Conservation (phyloP, 768 basidiomycete species). For the Boletus barrowsii region DNA sequence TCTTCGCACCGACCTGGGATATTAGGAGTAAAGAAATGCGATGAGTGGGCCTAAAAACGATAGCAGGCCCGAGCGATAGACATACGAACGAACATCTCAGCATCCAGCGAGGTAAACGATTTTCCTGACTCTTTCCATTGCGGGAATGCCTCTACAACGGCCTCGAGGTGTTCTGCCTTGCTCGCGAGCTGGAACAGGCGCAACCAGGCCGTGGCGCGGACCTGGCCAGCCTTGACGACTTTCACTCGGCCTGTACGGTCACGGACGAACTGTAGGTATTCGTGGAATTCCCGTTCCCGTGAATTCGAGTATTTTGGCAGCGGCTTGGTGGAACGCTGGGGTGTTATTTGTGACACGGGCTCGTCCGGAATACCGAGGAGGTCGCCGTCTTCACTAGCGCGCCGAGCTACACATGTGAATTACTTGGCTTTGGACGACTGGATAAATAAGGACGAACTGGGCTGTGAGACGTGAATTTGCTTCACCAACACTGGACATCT, state of each 20-base stretch:
- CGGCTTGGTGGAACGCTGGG: neutral
- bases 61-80: conserved; percentile 5
- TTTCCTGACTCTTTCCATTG: conserved; percentile 46
- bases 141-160: conserved; percentile 46
- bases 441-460: conserved; percentile 19
- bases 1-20: conserved; percentile 58
- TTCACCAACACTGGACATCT: conserved; percentile 5
- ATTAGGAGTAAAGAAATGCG: neutral
- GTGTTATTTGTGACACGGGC: neutral
- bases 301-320: neutral
- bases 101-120: conserved; percentile 37
- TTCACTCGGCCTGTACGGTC: conserved; percentile 30
- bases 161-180: conserved; percentile 47
- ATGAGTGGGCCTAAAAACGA: neutral
- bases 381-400: conserved; percentile 5
- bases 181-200: conserved; percentile 50
- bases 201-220: conserved; percentile 48
- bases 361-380: conserved; percentile 10
- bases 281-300: conserved; percentile 23
- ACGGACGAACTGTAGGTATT: conserved; percentile 25
- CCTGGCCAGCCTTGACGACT: conserved; percentile 31
- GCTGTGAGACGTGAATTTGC: conserved; percentile 19
- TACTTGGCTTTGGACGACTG: neutral
- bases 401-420: conserved; percentile 16
- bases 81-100: conserved; percentile 56